These are phyloP conservation scores for Pichia cactophila DNA, from an alignment of 1,139 yeast genomes.

Conservation along the genomic window DNA sequence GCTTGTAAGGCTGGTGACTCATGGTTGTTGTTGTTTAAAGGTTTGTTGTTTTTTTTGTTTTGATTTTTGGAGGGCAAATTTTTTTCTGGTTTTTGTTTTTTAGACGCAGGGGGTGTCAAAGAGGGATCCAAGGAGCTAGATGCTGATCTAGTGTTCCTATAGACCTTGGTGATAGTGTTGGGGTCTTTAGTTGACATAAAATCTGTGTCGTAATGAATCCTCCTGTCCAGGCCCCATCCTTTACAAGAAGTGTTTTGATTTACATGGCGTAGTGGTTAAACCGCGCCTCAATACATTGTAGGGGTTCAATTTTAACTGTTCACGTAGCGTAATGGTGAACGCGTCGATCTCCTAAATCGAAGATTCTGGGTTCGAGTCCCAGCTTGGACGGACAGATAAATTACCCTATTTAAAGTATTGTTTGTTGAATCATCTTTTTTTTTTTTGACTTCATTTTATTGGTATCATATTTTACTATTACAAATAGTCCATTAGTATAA, in stretches of 20 bases:
- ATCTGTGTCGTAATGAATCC: no score
- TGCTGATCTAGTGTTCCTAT: no score
- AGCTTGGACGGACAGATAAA: constrained; percentile 13
- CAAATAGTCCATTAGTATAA: no score
- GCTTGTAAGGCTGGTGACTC: no score
- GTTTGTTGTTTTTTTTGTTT: no score
- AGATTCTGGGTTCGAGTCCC: constrained; percentile 18
- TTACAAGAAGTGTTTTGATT: constrained; percentile 2
- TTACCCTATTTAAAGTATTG: not conserved
- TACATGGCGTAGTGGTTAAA: constrained; percentile 5
- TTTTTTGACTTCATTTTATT: not conserved
- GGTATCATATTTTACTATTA: no score
- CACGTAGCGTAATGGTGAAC: constrained; percentile 18
- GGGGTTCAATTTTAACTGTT: not conserved
- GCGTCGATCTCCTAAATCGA: constrained; percentile 17
- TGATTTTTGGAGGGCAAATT: no score
- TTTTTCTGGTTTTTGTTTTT: no score
- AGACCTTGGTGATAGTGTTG: not conserved
- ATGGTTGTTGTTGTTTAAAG: no score
- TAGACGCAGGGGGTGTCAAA: no score
- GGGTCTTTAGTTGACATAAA: not conserved
- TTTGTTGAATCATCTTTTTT: not conserved
- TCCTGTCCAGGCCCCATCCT: not conserved
- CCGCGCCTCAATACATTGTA: not conserved
- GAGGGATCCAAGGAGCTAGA: no score